Evolutionary conservation across 495 filamentous ascomycete genomes (phyloP).

Genomic region (Staphylotrichum tortipilum): DNA sequence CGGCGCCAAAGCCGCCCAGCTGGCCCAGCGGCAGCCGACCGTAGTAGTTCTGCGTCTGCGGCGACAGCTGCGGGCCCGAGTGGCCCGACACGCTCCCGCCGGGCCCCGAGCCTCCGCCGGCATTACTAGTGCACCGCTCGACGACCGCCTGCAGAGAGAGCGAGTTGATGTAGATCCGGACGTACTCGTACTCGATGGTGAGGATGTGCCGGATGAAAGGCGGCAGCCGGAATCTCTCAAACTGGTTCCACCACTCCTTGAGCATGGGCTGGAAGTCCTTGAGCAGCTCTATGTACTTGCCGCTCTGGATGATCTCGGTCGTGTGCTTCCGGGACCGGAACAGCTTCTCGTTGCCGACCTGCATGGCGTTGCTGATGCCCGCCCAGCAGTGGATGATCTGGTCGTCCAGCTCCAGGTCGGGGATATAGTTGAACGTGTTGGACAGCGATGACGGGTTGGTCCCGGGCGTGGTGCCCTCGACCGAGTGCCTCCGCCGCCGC

Average conservation of each 20-base stretch:
- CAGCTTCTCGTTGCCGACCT: conserved; percentile 70
- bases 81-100: conserved; percentile 34
- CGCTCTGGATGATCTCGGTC: conserved; percentile 73
- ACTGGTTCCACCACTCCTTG: conserved; percentile 62
- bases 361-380: conserved; percentile 81
- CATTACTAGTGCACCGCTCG: conserved; percentile 77
- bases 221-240: conserved; percentile 62
- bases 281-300: conserved; percentile 70
- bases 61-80: conserved; percentile 40
- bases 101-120: conserved; percentile 38
- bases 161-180: conserved; percentile 85
- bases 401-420: conserved; percentile 55
- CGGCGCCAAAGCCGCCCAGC: conserved; percentile 46
- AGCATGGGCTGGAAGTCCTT: conserved; percentile 71
- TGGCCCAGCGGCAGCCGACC: conserved; percentile 47
- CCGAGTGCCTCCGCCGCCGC: conserved; percentile 36
- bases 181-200: conserved; percentile 84
- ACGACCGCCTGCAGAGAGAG: conserved; percentile 90
- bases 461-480: conserved; percentile 46
- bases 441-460: conserved; percentile 43
- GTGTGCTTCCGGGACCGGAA: conserved; percentile 81
- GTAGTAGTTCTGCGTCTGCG: conserved; percentile 50
- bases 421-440: conserved; percentile 48
- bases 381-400: conserved; percentile 88
- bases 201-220: conserved; percentile 73